Conservation (phyloP, 1,139 yeast species). For the Candida dubliniensis region DNA sequence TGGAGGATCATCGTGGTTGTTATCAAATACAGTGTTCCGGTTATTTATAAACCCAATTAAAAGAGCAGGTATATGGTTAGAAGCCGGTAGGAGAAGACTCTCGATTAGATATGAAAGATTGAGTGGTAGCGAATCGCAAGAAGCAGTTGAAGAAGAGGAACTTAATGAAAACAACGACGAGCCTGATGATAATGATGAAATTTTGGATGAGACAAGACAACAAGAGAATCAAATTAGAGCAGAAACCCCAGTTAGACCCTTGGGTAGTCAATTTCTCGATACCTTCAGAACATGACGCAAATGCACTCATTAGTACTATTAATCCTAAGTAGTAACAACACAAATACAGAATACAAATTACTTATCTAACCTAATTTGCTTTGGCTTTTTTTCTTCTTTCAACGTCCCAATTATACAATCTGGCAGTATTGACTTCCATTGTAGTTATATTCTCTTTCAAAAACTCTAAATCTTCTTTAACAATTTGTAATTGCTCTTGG, state of each 20-base stretch:
- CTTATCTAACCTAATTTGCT: not conserved
- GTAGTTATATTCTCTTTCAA: conserved; percentile 92
- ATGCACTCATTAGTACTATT: not conserved
- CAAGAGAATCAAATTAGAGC: conserved; percentile 38
- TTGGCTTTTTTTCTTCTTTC: conserved; percentile 64
- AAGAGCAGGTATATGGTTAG: conserved; percentile 7
- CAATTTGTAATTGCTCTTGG: conserved; percentile 52
- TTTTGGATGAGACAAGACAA: conserved; percentile 23
- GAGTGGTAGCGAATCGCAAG: conserved; percentile 12
- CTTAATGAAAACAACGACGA: conserved; percentile 10
- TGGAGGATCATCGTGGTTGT: conserved; percentile 56
- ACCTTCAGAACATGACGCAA: conserved; percentile 45
- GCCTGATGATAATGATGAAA: conserved; percentile 25
- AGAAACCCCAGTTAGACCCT: conserved; percentile 58
- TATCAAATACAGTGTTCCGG: conserved; percentile 32
- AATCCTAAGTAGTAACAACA: not conserved
- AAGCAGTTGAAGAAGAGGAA: conserved; percentile 5
- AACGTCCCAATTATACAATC: conserved; percentile 95
- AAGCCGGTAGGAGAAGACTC: conserved; percentile 9
- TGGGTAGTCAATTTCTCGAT: conserved; percentile 59
- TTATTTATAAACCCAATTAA: conserved; percentile 27
- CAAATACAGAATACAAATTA: not conserved
- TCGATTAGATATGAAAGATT: conserved; percentile 16
- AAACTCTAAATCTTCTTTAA: conserved; percentile 85
- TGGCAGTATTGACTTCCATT: conserved; percentile 95